These are phyloP conservation scores for Ceratocystis colombiana DNA, from an alignment of 2,329 filamentous ascomycete genomes.

Conservation along the genomic window DNA sequence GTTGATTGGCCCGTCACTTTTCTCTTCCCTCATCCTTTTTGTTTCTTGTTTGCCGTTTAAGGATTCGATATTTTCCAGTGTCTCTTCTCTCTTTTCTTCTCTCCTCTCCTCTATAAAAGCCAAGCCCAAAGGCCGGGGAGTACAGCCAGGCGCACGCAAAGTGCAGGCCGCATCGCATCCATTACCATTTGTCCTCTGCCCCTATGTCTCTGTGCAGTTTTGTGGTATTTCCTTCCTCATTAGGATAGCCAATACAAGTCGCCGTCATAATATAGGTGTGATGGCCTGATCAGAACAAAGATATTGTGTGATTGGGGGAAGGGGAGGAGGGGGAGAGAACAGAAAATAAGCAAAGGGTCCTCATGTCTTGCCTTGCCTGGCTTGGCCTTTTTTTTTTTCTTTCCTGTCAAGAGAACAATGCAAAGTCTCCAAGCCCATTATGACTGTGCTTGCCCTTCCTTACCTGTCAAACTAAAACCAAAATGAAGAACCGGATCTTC, in stretches of 20 bases:
- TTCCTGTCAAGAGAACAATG: no score
- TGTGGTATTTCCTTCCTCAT: neutral
- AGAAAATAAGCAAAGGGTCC: neutral
- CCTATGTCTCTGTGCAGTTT: neutral
- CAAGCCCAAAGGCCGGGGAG: neutral
- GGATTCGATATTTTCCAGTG: slow-evolving; percentile 30
- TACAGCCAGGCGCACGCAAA: neutral
- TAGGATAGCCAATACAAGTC: neutral
- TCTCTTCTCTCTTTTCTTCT: neutral
- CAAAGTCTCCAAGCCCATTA: no score
- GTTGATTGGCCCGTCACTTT: neutral
- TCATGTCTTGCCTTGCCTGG: neutral
- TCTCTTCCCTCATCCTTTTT: slow-evolving; percentile 5
- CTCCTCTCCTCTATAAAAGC: neutral
- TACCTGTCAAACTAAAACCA: no score
- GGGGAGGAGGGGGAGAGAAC: neutral
- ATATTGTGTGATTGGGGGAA: neutral
- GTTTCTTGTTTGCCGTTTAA: slow-evolving; percentile 6
- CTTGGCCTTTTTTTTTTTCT: neutral
- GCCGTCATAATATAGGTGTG: neutral
- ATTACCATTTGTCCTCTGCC: neutral
- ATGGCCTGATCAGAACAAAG: slow-evolving; percentile 7
- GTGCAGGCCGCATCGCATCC: neutral
- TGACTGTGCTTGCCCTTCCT: no score
- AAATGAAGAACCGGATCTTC: neutral